phyloP scores from a whole-genome alignment of 2,329 filamentous ascomycete genomes.

The Hansfordia pulvinata region DNA sequence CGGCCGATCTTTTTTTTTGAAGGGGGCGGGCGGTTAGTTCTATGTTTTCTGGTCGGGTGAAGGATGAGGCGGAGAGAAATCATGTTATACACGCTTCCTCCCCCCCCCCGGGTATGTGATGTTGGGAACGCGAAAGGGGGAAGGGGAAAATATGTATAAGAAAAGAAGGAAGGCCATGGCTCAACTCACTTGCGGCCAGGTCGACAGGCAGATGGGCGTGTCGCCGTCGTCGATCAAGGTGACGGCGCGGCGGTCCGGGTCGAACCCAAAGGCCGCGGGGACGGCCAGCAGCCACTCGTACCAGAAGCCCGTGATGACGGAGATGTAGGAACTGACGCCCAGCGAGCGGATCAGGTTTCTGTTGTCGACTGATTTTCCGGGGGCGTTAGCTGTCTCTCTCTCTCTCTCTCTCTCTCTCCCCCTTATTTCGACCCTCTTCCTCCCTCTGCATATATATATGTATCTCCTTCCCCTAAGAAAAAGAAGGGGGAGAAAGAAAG shows the following conservation, averaged over 20 bases:
- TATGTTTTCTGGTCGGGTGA: too few relatives aligned
- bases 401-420: too few relatives aligned
- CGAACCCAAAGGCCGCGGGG: conserved; percentile 27
- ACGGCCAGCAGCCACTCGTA: conserved; percentile 37
- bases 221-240: conserved; percentile 40
- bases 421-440: too few relatives aligned
- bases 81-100: too few relatives aligned
- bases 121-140: too few relatives aligned
- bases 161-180: conserved; percentile 37
- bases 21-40: too few relatives aligned
- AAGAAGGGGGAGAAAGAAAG: conserved; percentile 8
- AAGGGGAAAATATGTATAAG: too few relatives aligned
- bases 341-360: conserved; percentile 22
- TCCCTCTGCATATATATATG: too few relatives aligned
- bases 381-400: too few relatives aligned
- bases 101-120: too few relatives aligned
- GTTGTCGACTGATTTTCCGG: conserved; percentile 8
- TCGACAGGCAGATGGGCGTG: conserved; percentile 38
- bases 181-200: conserved; percentile 39
- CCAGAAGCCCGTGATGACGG: conserved; percentile 30
- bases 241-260: conserved; percentile 22
- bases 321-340: conserved; percentile 23
- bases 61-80: too few relatives aligned
- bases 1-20: conserved; percentile 27
- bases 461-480: too few relatives aligned